Base-by-base conservation (phyloP, 2,329 filamentous ascomycete species). In the Fusarium guadeloupense region DNA sequence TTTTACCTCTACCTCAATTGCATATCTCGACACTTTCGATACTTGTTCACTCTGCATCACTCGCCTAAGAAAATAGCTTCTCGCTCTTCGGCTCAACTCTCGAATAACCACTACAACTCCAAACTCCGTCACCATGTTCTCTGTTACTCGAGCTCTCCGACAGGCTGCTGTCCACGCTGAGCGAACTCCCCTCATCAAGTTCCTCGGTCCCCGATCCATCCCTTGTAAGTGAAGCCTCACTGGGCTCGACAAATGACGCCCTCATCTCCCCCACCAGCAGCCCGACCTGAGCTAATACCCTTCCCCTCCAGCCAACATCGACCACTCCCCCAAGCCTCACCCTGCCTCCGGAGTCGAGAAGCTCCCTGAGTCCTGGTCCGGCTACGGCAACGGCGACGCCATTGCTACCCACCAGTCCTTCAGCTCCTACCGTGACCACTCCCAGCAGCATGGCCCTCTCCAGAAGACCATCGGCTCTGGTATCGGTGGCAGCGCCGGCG, bases 401-500 rank as follows among this genome's bases (percentile, higher is more conserved):
- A 70, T 74, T 54, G 76, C 80, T 64, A 77, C 78, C 28, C 82
- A 85, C 78, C 76, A 83, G 64, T 86, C 84, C 58, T 93, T 93
- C 80, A 89, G 88, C 74, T 83, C 84, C 70, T 93, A 93, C 83
- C 89, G 90, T 72, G 85, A 91, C 77, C 87, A 89, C 74, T 89
- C 88, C 56, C 89, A 90, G 77, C 89, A 92, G 77, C 89, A 92
- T 73, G 90, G 90, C 28, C 90, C 90, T 14, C 84, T 93, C 55
- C 83, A 84, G 76, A 85, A 85, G 78, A 80, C 80, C 40, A 80
- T 85, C 60, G 76, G 76, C 54, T 57, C 65, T 25, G 80, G 81
- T 66, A 75, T 85, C 59, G 91, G 91, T 64, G 85, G 85, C 69
- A 75, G 80, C 52, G 76, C 90, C 9, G 93, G 92, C 51, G 78